A percentile compares a stretch with the other conserved stretches of the same genome.
Evolutionary conservation across 768 basidiomycete species (phyloP).

Genomic region (Rhizopogon vinicolor): DNA sequence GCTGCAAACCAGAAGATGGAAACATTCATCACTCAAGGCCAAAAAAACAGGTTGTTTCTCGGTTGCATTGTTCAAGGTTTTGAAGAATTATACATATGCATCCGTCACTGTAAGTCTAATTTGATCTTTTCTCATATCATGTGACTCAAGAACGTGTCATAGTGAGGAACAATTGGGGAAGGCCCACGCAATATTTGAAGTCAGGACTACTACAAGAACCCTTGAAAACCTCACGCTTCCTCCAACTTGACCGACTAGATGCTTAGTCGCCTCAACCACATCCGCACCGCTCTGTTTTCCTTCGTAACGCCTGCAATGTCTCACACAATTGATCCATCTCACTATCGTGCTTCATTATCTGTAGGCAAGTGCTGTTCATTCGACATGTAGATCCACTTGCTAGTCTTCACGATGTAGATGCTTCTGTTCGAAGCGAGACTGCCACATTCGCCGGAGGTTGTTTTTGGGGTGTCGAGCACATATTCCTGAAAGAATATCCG

Average conservation of each 20-base stretch:
- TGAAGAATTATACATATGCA: too few relatives aligned
- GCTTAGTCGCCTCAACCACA: conserved; percentile 20
- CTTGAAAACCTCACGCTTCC: background rate
- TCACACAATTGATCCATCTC: conserved; percentile 29
- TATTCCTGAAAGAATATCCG: conserved; percentile 77
- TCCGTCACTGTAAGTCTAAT: too few relatives aligned
- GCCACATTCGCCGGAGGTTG: conserved; percentile 57
- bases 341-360: conserved; percentile 37
- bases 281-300: conserved; percentile 16
- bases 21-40: too few relatives aligned
- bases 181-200: too few relatives aligned
- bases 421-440: conserved; percentile 25
- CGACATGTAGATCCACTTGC: background rate
- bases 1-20: too few relatives aligned
- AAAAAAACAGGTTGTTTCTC: too few relatives aligned
- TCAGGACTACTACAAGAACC: too few relatives aligned
- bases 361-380: conserved; percentile 12
- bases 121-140: too few relatives aligned
- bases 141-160: too few relatives aligned
- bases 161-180: too few relatives aligned
- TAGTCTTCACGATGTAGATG: background rate
- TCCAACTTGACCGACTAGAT: conserved; percentile 7
- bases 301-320: conserved; percentile 14
- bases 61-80: too few relatives aligned
- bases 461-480: conserved; percentile 87